Base-by-base conservation (phyloP, 2,329 filamentous ascomycete species). In the Hypomyces rosellus region DNA sequence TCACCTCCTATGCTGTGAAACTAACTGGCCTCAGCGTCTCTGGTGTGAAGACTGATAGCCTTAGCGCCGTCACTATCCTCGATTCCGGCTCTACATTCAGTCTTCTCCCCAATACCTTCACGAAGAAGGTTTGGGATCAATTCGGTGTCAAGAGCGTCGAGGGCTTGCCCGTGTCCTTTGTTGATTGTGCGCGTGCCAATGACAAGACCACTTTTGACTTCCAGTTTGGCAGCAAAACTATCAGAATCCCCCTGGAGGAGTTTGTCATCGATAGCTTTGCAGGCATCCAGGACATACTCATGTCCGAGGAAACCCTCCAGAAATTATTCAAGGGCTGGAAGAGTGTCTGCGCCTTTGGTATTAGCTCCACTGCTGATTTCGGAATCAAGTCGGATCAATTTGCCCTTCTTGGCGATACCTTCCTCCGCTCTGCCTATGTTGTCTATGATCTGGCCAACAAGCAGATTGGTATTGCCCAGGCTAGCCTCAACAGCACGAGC, bases 51-150 rank as follows among this genome's bases (percentile, higher is more conserved):
- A 60, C 72, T 20, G 48, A 58, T 25, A 57, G 54, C 46, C 55
- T 73, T 51, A 69, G 78, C 3, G 65, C 77, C 20, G 69, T 77
- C 9, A 85, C 84, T 15, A 75, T 90, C 14, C 77, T 91, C 47
- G 87, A 91, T 67, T 88, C 85, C 1, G 87, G 87, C 39, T 85
- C 83, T 36, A 88, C 83, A 14, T 72, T 88, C 56, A 82, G 76
- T 60, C 86, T 87, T 57, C 69, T 91, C 1, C 87, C 86, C 1
- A 73, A 80, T 49, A 70, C 76, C 48, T 67, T 88, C 30, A 77
- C 77, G 12, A 54, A 68, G 22, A 61, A 72, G 49, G 66, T 84
- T 22, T 77, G 75, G 70, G 61, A 66, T 3, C 72, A 77, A 51
- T 75, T 76, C n/a, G 76, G 75, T 41, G 76, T 77, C n/a, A 54